Conservation (phyloP, 2,329 filamentous ascomycete genomes). For the Phoma sp. region DNA sequence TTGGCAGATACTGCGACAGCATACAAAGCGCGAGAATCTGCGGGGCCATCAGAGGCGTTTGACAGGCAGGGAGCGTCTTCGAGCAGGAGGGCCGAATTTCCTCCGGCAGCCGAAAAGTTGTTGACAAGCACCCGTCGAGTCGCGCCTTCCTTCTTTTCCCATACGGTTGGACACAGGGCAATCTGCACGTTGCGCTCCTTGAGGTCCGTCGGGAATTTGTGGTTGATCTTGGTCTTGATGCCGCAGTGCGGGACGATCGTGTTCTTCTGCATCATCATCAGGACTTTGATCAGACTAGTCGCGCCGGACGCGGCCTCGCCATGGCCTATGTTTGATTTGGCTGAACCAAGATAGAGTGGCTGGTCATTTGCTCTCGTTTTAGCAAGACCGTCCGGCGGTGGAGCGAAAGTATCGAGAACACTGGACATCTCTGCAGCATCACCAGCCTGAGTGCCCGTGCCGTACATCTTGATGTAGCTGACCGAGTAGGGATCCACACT, state of each 20-base stretch:
- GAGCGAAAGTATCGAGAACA: slow-evolving; percentile 19
- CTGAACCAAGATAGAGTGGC: slow-evolving; percentile 28
- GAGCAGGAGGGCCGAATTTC: not conserved
- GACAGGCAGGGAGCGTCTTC: not conserved
- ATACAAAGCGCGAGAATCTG: not conserved
- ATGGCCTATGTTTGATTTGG: slow-evolving; percentile 43
- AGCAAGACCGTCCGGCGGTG: too few relatives aligned
- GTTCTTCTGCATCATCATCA: slow-evolving; percentile 29
- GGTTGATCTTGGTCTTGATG: not conserved
- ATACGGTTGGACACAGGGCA: not conserved
- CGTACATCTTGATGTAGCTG: slow-evolving; percentile 36
- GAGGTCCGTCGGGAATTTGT: not conserved
- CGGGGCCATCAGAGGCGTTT: not conserved
- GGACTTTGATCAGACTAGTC: slow-evolving; percentile 36
- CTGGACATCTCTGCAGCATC: slow-evolving; percentile 25
- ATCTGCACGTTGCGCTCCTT: not conserved
- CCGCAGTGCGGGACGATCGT: slow-evolving; percentile 34
- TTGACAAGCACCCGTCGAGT: not conserved
- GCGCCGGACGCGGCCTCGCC: slow-evolving; percentile 40
- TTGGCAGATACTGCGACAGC: not conserved
- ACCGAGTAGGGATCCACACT: slow-evolving; percentile 39
- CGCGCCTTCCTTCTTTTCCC: not conserved
- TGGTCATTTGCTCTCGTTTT: not conserved
- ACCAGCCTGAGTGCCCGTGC: slow-evolving; percentile 37
- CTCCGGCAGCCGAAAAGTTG: not conserved